These are phyloP conservation scores for Psilocybe tampanensis DNA, from an alignment of 768 basidiomycete genomes.

Conservation along the genomic window DNA sequence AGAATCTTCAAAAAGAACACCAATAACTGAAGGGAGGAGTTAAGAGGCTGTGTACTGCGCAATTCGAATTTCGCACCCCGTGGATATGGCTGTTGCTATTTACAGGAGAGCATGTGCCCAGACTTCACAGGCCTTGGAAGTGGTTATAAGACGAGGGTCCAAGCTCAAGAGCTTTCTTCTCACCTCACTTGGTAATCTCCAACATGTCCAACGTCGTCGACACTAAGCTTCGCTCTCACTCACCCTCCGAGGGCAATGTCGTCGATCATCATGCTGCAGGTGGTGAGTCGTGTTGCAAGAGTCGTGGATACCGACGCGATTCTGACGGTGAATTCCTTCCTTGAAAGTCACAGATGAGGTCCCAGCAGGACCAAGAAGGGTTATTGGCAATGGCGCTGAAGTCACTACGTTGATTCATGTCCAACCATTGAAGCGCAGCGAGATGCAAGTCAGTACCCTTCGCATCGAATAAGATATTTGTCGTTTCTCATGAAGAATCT, in stretches of 20 bases:
- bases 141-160: conserved; percentile 9
- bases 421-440: conserved; percentile 81
- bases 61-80: background rate
- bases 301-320: background rate
- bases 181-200: background rate
- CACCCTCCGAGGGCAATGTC: conserved; percentile 48
- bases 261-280: conserved; percentile 72
- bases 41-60: conserved; percentile 3
- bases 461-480: background rate
- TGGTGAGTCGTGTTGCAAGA: conserved; percentile 43
- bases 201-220: conserved; percentile 22
- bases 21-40: background rate
- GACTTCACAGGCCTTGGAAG: background rate
- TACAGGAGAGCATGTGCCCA: conserved; percentile 3
- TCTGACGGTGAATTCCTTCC: conserved; percentile 10
- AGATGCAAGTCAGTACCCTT: conserved; percentile 71
- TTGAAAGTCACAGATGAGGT: conserved; percentile 66
- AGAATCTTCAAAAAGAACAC: background rate
- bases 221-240: conserved; percentile 22
- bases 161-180: background rate
- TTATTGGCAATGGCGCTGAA: conserved; percentile 4
- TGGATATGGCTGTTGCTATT: background rate
- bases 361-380: conserved; percentile 35
- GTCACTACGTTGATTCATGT: conserved; percentile 65
- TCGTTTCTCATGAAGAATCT: conserved; percentile 1